These are phyloP conservation scores for Quercus engelmannii DNA, from an alignment of 306 rosid species.

Conservation along the genomic window DNA sequence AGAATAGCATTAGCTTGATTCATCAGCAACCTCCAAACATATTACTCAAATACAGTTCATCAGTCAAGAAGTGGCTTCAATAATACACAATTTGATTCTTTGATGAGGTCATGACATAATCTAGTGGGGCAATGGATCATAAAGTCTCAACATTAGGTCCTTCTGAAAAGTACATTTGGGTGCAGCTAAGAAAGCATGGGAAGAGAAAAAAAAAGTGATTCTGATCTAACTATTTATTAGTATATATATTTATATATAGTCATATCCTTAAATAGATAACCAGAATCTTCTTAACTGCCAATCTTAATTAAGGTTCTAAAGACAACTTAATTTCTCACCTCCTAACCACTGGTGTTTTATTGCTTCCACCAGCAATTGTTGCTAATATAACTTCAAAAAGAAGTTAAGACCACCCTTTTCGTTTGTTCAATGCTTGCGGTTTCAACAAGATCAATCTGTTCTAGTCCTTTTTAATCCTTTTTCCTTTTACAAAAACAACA, in stretches of 20 bases:
- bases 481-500: no score
- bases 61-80: slow-evolving; percentile 22
- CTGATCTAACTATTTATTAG: slow-evolving; percentile 20
- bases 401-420: no score
- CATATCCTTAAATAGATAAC: slow-evolving; percentile 18
- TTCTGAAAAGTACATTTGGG: slow-evolving; percentile 43
- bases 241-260: neutral
- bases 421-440: no score
- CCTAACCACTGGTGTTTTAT: no score
- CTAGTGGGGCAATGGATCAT: slow-evolving; percentile 46
- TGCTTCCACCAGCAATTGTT: no score
- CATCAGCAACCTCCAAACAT: slow-evolving; percentile 50
- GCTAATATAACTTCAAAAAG: no score
- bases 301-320: neutral
- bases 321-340: neutral
- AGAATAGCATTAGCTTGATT: slow-evolving; percentile 38
- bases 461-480: no score
- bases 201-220: slow-evolving; percentile 19
- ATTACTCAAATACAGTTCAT: slow-evolving; percentile 41
- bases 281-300: slow-evolving; percentile 13
- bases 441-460: no score
- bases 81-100: slow-evolving; percentile 42
- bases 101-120: slow-evolving; percentile 36
- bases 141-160: slow-evolving; percentile 26
- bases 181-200: slow-evolving; percentile 34